Evolutionary conservation across 176 grass and related monocot genomes (phyloP).

Genomic region (Zoysia japonica): DNA sequence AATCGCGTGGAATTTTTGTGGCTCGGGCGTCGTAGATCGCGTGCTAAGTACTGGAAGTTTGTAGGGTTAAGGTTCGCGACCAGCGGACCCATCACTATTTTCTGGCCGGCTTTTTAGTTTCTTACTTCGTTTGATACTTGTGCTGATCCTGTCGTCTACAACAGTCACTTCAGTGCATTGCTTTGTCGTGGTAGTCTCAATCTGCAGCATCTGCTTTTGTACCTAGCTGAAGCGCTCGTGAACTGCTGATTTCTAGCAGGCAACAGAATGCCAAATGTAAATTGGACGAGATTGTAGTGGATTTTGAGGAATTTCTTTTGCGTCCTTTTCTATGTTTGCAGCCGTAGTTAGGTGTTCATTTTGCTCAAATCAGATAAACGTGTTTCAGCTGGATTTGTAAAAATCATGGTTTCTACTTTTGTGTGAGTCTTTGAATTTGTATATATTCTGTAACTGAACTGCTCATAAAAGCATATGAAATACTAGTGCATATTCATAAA

Average conservation of each 20-base stretch:
- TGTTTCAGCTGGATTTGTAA: slow-evolving; percentile 6
- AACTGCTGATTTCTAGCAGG: not conserved
- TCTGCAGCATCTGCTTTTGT: not conserved
- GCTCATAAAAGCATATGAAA: not conserved
- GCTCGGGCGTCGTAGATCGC: not conserved
- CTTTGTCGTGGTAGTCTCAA: not conserved
- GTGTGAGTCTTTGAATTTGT: not conserved
- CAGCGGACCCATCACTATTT: not conserved
- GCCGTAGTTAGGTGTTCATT: not conserved
- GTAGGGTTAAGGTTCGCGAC: not conserved
- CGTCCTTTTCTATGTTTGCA: not conserved
- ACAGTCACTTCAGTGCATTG: not conserved
- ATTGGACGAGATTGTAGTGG: not conserved
- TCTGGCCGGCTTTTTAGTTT: not conserved
- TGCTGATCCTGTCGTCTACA: not conserved
- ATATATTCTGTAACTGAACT: not conserved
- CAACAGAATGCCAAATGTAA: not conserved
- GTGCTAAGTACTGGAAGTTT: not conserved
- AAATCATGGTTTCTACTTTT: not conserved
- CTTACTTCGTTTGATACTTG: not conserved
- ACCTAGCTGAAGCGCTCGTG: not conserved
- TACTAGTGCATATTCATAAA: not conserved
- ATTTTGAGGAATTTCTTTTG: not conserved
- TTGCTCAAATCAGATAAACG: not conserved
- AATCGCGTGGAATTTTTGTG: not conserved